Base-by-base conservation (phyloP, 1,284 basidiomycete genomes). In the Austroboletus niveus region DNA sequence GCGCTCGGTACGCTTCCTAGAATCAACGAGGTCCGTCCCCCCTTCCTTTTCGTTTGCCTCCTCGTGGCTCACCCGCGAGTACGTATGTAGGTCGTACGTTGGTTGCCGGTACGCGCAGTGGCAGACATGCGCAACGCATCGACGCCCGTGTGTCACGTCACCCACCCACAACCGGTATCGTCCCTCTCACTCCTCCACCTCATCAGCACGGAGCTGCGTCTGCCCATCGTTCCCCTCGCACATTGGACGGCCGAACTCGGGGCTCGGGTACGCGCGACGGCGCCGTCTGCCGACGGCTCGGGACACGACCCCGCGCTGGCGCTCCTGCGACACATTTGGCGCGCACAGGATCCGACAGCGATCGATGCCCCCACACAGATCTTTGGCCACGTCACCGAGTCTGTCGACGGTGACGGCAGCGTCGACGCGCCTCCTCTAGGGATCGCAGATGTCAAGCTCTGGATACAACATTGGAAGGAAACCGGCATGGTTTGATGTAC, bases 101-200 rank as follows among this genome's bases (percentile, higher is more conserved):
- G 60, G 64, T 39, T 66, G 10, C 57, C 62, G 1, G 55, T 63
- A 1, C 42, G 45, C 7, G 66, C 31, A 20, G 42, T 63, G 3
- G 32, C 36, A 4, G 51, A 65, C 38, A 47, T 61, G 58, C 56
- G 58, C 29, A 31, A 51, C 27, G 31, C 57, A 0, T 7, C 8
- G 1, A 44, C 57, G 6, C 8, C 51, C 2, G 42, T 50, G 24
- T 39, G 50, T 17, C 51, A 58, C 29, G 2, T 62, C 42, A 48
- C 39, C 3, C 62, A 60, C 9, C 62, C 58, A 14, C 29, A 0
- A 14, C 48, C 60, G 3, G n/a, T 50, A 11, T 62, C 55, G 14
- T 48, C 51, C n/a, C 43, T 51, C n/a, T 5, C 45, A 7, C 60
- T 59, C 46, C 56, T 60, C 36, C 45, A 43, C 17, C 32, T 5